Percentiles rank a stretch among this genome's conserved stretches.
Evolutionary conservation across 148 eudicot species (phyloP).

Genomic region (Amaranthus cruentus): DNA sequence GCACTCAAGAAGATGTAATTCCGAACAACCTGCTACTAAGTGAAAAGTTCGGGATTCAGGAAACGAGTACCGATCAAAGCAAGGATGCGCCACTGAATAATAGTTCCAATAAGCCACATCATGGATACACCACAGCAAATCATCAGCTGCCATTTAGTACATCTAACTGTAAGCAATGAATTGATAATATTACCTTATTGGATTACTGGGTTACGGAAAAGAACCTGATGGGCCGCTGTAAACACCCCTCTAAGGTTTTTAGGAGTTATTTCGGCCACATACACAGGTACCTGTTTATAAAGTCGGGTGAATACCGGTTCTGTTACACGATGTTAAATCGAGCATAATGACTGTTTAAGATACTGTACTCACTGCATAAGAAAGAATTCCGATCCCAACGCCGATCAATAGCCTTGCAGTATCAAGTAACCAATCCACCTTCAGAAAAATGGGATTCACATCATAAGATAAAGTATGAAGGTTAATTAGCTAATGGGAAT

Average conservation of each 20-base stretch:
- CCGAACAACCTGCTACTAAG: not conserved
- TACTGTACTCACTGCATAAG: conserved; percentile 52
- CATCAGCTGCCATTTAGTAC: conserved; percentile 50
- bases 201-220: not conserved
- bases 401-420: conserved; percentile 58
- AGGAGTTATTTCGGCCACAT: conserved; percentile 85
- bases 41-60: not conserved
- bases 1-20: conserved; percentile 7
- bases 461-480: not conserved
- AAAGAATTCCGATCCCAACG: conserved; percentile 66
- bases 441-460: not conserved
- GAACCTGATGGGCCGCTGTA: conserved; percentile 72
- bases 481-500: too few species aligned
- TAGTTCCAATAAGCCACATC: conserved; percentile 50
- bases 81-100: conserved; percentile 56
- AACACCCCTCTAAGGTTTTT: conserved; percentile 76
- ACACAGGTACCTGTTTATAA: conserved; percentile 65
- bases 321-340: not conserved
- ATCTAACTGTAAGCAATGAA: not conserved
- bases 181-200: not conserved
- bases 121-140: conserved; percentile 58
- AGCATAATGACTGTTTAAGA: not conserved
- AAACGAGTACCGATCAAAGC: conserved; percentile 45
- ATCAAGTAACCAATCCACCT: conserved; percentile 71
- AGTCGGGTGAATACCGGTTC: not conserved